phyloP scores from a whole-genome alignment of 2,329 filamentous ascomycete species.

The Penicillium griseofulvum region DNA sequence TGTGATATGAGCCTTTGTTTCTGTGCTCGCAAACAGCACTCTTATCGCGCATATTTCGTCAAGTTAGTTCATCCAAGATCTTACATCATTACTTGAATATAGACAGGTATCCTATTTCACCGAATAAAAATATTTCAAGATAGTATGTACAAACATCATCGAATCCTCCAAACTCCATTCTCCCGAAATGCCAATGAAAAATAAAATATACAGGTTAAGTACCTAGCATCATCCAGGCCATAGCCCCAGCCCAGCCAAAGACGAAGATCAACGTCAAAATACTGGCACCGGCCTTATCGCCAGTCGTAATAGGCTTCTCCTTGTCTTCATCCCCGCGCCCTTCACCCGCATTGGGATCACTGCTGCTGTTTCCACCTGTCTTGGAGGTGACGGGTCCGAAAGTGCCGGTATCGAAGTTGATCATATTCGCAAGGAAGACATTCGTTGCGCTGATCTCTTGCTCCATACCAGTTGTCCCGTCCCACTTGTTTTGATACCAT shows the following conservation, averaged over 20 bases:
- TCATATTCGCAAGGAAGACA: slow-evolving; percentile 61
- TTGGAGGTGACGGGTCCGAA: slow-evolving; percentile 35
- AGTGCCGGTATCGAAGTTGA: slow-evolving; percentile 51
- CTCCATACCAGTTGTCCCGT: slow-evolving; percentile 60
- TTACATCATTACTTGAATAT: too few relatives aligned
- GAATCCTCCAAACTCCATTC: slow-evolving; percentile 3
- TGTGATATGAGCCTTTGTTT: neutral
- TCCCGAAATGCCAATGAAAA: neutral
- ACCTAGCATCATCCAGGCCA: slow-evolving; percentile 34
- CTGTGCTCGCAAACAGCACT: too few relatives aligned
- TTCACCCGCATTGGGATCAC: slow-evolving; percentile 37
- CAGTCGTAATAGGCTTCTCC: slow-evolving; percentile 25
- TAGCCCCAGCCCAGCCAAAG: slow-evolving; percentile 27
- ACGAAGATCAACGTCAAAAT: slow-evolving; percentile 38
- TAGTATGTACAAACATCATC: neutral
- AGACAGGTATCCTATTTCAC: neutral
- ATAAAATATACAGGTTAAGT: neutral
- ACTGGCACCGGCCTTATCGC: slow-evolving; percentile 40
- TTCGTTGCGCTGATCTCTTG: slow-evolving; percentile 68
- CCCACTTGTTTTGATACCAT: slow-evolving; percentile 56
- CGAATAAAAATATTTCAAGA: neutral
- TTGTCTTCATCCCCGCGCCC: slow-evolving; percentile 4
- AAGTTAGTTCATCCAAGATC: too few relatives aligned
- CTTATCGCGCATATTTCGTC: too few relatives aligned
- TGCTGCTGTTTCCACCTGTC: slow-evolving; percentile 56